Evolutionary conservation across 2,329 filamentous ascomycete species (phyloP).

Genomic region (Aspergillus fumigatus): DNA sequence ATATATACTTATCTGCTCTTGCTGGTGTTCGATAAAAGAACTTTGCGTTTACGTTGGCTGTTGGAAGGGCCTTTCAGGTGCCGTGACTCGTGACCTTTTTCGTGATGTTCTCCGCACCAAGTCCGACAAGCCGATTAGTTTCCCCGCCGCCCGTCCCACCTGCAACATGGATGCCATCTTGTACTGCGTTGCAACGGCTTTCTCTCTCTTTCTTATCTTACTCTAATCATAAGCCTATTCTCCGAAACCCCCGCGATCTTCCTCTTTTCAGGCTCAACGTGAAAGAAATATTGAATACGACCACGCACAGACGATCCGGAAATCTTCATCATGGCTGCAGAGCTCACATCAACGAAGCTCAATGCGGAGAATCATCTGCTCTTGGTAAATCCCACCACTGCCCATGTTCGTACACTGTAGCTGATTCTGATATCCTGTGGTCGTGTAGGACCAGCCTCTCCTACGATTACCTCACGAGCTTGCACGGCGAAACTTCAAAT

Average conservation of each 20-base stretch:
- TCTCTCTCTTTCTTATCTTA: background rate
- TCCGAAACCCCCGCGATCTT: background rate
- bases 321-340: conserved; percentile 35
- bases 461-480: conserved; percentile 90
- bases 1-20: background rate
- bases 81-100: background rate
- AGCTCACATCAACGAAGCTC: conserved; percentile 45
- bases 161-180: background rate
- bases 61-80: background rate
- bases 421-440: conserved; percentile 7
- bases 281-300: background rate
- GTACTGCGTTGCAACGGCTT: background rate
- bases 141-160: background rate
- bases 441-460: conserved; percentile 77
- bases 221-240: background rate
- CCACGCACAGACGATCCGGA: background rate
- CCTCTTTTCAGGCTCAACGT: background rate
- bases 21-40: background rate
- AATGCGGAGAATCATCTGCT: conserved; percentile 48
- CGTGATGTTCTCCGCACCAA: background rate
- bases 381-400: conserved; percentile 32
- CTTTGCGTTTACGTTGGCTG: background rate
- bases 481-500: conserved; percentile 89
- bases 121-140: background rate
- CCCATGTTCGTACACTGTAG: conserved; percentile 5